Base-by-base conservation (phyloP, 2,329 filamentous ascomycete species). In the Ophiosphaerella narmari region DNA sequence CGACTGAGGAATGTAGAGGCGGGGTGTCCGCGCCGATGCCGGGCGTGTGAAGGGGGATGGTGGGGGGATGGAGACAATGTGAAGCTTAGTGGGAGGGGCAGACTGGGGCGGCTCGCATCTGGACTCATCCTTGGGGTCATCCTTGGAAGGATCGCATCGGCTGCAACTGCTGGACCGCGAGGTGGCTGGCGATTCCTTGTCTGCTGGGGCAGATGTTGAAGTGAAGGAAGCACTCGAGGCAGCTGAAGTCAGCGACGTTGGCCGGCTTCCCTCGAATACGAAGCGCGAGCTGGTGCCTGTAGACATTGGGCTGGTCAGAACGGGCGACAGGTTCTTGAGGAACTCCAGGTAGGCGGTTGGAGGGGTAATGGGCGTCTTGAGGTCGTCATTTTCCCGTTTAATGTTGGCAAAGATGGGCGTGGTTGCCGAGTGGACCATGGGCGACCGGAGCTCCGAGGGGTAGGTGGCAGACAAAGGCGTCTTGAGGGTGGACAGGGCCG, bases 281-380 rank as follows among this genome's bases (percentile, higher is more conserved):
- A 80, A 79, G 54, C 79, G 78, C 35, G 74, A 69, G 56, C 82
- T 82, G 62, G 80, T 80, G 50, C 78, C 77, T 35, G 86, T 82
- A 40, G 83, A 79, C 39, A 83, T 76, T 7, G 89, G 89, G 56
- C 87, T 91, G 68, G 86, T 84, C 50, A 91, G 80, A 14, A 87
- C 79, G 1, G 83, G 83, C 1, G 83, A 87, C 75, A 95, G 85
- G 52, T 87, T 86, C 76, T 91, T 93, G 56, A 97, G 86, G 70
- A 97, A 97, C 68, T 97, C 91, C 60, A 90, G 88, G 71, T 97
- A 97, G 50, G 93, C 92, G 18, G 84, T 80, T 3, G 93, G 93
- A 44, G 93, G 93, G 43, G 89, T 95, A 72, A 97, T 96, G 41
- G 92, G 92, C 4, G 92, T 97, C 76, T 86, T 88, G 50, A 85